A percentile compares a stretch with the other conserved stretches of the same genome.
Evolutionary conservation across 2,329 filamentous ascomycete species (phyloP).

Genomic region (Ophiostoma perfectum): DNA sequence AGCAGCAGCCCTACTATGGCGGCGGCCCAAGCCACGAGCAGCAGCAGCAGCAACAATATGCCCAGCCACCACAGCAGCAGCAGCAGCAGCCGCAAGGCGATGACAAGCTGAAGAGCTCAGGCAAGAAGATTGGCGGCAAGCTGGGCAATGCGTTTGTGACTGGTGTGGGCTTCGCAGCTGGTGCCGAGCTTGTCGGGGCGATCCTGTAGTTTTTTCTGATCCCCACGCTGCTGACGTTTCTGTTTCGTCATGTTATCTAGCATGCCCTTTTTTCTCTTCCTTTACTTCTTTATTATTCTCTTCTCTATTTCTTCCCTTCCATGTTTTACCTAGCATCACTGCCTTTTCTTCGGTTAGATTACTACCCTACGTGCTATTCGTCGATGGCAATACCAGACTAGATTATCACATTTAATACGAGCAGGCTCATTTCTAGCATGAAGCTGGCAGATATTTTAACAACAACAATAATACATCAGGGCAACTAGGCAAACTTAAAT

Average conservation of each 20-base stretch:
- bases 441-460: too few species aligned
- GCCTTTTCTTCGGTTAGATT: too few species aligned
- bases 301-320: background rate
- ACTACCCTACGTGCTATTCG: too few species aligned
- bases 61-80: slow-evolving; percentile 36
- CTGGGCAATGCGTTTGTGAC: slow-evolving; percentile 79
- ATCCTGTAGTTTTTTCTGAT: slow-evolving; percentile 61
- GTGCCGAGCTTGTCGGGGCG: slow-evolving; percentile 81
- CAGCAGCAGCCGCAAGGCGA: slow-evolving; percentile 36
- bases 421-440: too few species aligned
- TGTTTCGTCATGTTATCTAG: slow-evolving; percentile 15
- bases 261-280: background rate
- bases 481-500: too few species aligned
- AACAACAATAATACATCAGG: too few species aligned
- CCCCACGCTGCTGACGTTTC: slow-evolving; percentile 13
- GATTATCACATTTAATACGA: too few species aligned
- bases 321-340: background rate
- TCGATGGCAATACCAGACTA: too few species aligned
- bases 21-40: slow-evolving; percentile 35
- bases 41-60: background rate
- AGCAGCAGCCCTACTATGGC: slow-evolving; percentile 37
- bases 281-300: background rate
- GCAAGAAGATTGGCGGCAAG: slow-evolving; percentile 97
- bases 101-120: slow-evolving; percentile 64
- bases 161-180: slow-evolving; percentile 86